Evolutionary conservation across 305 asterid genomes (phyloP), one percentile per base, ranked within the genome.

Genomic region (Ilex paraguariensis): DNA sequence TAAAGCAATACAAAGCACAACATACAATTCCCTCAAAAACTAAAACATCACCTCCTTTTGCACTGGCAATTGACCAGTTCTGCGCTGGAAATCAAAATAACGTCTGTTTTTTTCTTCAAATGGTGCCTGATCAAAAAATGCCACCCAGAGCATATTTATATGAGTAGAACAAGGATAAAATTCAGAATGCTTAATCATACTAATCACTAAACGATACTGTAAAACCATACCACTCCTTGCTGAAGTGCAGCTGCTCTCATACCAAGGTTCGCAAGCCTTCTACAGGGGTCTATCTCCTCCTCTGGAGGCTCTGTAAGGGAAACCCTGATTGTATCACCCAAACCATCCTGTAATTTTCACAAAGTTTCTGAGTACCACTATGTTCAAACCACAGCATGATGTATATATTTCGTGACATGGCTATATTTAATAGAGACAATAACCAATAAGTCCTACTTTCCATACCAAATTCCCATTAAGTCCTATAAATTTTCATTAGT

Each of bases 241-340:
- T 88, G 96, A 82, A 91, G 94, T 67, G 84, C 77, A 61, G 98
- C 78, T 69, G 95, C 95, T 78, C 73, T 85, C 81, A 82, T 82
- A 31, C 99, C 99, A 76, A 94, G 98, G 82, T 87, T 91, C 60
- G 98, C 99, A 74, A 94, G 75, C 77, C 94, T 90, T 81, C 89
- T 82, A 69, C 99, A 94, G 36, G 99, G 99, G 77, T 94, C 98
- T 54, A 94, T 94, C 83, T 94, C 99, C 77, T 80, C 77, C 71
- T 91, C 99, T 30, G 99, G 98, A 57, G 99, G 73, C 75, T 94
- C 98, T 56, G 98, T 94, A 52, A 94, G 87, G 60, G 99, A 94
- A 72, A 94, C 99, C 59, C 99, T 77, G 57, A 94, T 91, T 56
- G 99, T 94, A 78, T 94, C 99, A 71, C 98, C 99, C 63, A 94